These are phyloP conservation scores for Lophiotrema nucula DNA, from an alignment of 495 filamentous ascomycete genomes.

Conservation along the genomic window DNA sequence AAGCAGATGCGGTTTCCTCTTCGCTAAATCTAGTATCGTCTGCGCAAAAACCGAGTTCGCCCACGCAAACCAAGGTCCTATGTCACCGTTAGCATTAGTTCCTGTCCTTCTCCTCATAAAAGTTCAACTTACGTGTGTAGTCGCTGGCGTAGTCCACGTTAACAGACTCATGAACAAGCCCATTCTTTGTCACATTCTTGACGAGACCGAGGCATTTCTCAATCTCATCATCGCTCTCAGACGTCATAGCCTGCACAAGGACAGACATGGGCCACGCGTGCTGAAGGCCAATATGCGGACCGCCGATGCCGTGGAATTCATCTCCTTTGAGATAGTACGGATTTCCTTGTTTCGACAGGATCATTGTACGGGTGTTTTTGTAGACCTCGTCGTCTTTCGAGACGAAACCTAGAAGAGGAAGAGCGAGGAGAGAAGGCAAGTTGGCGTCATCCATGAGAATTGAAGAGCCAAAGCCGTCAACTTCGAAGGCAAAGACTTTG, in stretches of 20 bases:
- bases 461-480: slow-evolving; percentile 89
- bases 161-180: slow-evolving; percentile 88
- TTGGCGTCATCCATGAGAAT: slow-evolving; percentile 99
- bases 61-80: slow-evolving; percentile 83
- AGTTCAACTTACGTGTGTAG: slow-evolving; percentile 66
- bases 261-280: slow-evolving; percentile 98
- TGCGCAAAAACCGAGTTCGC: slow-evolving; percentile 95
- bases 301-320: slow-evolving; percentile 87
- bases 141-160: slow-evolving; percentile 71
- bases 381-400: slow-evolving; percentile 66
- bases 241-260: slow-evolving; percentile 86
- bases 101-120: not conserved
- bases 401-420: slow-evolving; percentile 86
- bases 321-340: slow-evolving; percentile 82
- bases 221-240: slow-evolving; percentile 84
- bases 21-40: slow-evolving; percentile 85
- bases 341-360: slow-evolving; percentile 74
- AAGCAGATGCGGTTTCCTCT: slow-evolving; percentile 81
- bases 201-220: slow-evolving; percentile 67
- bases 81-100: not conserved
- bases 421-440: slow-evolving; percentile 80
- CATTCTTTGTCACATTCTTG: slow-evolving; percentile 66
- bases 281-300: slow-evolving; percentile 74
- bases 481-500: slow-evolving; percentile 91
- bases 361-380: slow-evolving; percentile 87